These are phyloP conservation scores for Lablab purpureus DNA, from an alignment of 306 rosid genomes.

Conservation along the genomic window DNA sequence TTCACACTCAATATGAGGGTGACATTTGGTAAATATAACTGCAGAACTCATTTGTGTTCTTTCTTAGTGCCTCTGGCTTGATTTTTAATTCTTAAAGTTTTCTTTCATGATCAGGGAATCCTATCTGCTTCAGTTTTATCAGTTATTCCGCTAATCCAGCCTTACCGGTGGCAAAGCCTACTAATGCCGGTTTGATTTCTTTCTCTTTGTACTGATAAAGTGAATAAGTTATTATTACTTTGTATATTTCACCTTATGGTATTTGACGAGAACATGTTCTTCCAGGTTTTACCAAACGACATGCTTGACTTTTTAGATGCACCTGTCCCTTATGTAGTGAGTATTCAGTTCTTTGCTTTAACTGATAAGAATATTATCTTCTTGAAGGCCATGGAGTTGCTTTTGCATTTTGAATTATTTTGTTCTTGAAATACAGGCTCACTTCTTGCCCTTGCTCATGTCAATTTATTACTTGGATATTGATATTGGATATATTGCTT, in stretches of 20 bases:
- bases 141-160: constrained; percentile 91
- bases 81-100: neutral
- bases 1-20: constrained; percentile 8
- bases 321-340: constrained; percentile 95
- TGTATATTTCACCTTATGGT: constrained; percentile 35
- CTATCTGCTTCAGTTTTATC: constrained; percentile 91
- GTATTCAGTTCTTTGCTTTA: constrained; percentile 50
- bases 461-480: constrained; percentile 8
- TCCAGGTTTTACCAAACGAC: constrained; percentile 92
- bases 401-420: constrained; percentile 27
- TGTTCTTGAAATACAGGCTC: constrained; percentile 27
- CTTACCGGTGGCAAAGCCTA: constrained; percentile 97
- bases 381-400: constrained; percentile 30
- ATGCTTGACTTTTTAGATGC: constrained; percentile 99
- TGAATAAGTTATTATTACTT: constrained; percentile 23
- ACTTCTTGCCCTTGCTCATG: constrained; percentile 24
- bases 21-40: constrained; percentile 4
- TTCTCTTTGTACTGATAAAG: constrained; percentile 38
- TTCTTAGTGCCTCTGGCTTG: neutral
- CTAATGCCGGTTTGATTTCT: constrained; percentile 87
- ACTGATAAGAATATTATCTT: constrained; percentile 23
- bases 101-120: constrained; percentile 75
- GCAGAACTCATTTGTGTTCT: constrained; percentile 16
- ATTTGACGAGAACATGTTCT: constrained; percentile 45
- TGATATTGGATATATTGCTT: constrained; percentile 24